Base-by-base conservation (phyloP, 208 protist genomes). In the Sergeia podlipaevii region DNA sequence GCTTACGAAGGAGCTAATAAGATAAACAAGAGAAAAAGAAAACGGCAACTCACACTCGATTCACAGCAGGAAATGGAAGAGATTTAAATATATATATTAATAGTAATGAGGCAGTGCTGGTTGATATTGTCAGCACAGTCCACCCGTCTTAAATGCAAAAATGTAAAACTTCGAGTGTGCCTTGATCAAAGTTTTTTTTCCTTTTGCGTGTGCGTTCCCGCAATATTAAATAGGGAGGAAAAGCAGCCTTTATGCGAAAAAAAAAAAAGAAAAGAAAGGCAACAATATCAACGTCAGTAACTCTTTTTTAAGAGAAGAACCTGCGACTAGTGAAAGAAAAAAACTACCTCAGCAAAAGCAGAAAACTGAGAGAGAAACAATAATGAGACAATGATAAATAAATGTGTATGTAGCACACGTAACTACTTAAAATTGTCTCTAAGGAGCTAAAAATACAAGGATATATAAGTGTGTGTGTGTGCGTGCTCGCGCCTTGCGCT, bases 11-110 rank as follows among this genome's bases (percentile, higher is more conserved):
- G n/a, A n/a, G n/a, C n/a, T 15, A 54, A 20, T 18, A 36, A 45
- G 38, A 8, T 18, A 29, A 39, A 63, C 32, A 52, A 28, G 4
- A 53, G 47, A 32, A 56, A 47, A 65, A n/a, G n/a, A n/a, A n/a
- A n/a, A n/a, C n/a, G n/a, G n/a, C n/a, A n/a, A n/a, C n/a, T n/a
- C n/a, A n/a, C n/a, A n/a, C n/a, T n/a, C n/a, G n/a, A n/a, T n/a
- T n/a, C n/a, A n/a, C n/a, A n/a, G n/a, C n/a, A n/a, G n/a, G n/a
- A n/a, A n/a, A n/a, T n/a, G n/a, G n/a, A n/a, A n/a, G n/a, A n/a
- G n/a, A n/a, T n/a, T n/a, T n/a, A n/a, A 29, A 47, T 28, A 38
- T 38, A n/a, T 32, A 42, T 15, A 54, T 37, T 6, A 26, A 43
- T 20, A 32, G 13, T 18, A n/a, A 18, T 36, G 10, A 61, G n/a